Evolutionary conservation across 306 rosid genomes (phyloP).

Genomic region (Trifolium pratense): DNA sequence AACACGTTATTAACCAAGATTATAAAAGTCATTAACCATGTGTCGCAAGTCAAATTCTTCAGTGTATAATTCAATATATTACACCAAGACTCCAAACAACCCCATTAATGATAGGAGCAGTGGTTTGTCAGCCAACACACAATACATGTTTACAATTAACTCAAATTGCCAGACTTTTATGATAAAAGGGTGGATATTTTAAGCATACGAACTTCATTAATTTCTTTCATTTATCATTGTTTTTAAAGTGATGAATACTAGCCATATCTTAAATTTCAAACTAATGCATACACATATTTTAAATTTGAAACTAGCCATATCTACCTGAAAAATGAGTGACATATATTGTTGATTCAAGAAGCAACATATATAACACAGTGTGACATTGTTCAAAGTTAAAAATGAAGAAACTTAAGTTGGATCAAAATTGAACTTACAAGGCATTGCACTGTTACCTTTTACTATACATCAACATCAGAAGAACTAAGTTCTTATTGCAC

Average conservation of each 20-base stretch:
- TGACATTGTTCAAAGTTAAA: slow-evolving; percentile 20
- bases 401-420: slow-evolving; percentile 29
- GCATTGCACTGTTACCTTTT: slow-evolving; percentile 16
- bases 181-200: background rate
- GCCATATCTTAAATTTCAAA: too few relatives aligned
- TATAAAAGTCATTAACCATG: too few relatives aligned
- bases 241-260: background rate
- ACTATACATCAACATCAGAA: slow-evolving; percentile 33
- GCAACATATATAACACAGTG: background rate
- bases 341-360: background rate
- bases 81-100: too few relatives aligned
- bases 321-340: background rate
- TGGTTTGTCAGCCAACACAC: background rate
- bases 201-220: background rate
- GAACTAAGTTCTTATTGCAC: slow-evolving; percentile 38
- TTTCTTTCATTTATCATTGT: background rate
- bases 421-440: slow-evolving; percentile 34
- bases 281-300: background rate
- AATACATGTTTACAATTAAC: background rate
- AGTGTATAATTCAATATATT: too few relatives aligned
- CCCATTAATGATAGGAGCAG: background rate
- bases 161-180: background rate
- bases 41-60: too few relatives aligned
- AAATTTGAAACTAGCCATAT: slow-evolving; percentile 25
- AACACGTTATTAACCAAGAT: too few relatives aligned